Conservation (phyloP, 83 land plant species). For the Picea abies region DNA sequence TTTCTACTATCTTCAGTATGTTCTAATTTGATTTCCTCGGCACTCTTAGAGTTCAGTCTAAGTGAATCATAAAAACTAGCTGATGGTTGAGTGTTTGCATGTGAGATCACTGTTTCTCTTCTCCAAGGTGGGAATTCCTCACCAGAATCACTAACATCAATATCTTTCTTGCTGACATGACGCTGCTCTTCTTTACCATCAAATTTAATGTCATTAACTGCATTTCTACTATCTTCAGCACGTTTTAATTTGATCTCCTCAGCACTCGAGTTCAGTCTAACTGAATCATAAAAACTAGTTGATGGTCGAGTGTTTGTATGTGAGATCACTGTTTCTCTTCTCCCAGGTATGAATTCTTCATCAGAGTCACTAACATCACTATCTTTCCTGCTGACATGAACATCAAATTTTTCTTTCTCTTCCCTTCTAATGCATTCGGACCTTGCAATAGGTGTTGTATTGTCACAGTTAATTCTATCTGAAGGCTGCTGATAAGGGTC, state of each 20-base stretch:
- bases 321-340: constrained; percentile 7
- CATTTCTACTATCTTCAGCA: background rate
- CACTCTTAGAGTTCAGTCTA: constrained; percentile 30
- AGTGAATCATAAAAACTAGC: constrained; percentile 51
- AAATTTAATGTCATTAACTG: background rate
- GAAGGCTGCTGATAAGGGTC: background rate
- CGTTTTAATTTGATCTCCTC: constrained; percentile 22
- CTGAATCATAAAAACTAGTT: background rate
- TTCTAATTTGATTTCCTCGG: constrained; percentile 26
- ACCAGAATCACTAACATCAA: background rate
- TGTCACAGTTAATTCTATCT: background rate
- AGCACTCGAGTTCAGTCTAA: constrained; percentile 15
- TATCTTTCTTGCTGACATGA: too few relatives aligned
- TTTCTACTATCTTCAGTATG: background rate
- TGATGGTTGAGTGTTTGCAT: constrained; percentile 20
- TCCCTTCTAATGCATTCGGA: background rate
- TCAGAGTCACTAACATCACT: background rate
- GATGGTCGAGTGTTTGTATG: background rate
- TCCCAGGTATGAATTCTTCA: background rate
- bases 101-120: constrained; percentile 8
- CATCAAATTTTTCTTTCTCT: background rate
- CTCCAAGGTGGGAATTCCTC: constrained; percentile 23
- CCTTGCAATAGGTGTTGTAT: background rate
- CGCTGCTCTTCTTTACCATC: too few relatives aligned
- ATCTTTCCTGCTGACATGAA: constrained; percentile 2